phyloP scores from a whole-genome alignment of 1,284 basidiomycete species.

The Retiboletus flavoniger region DNA sequence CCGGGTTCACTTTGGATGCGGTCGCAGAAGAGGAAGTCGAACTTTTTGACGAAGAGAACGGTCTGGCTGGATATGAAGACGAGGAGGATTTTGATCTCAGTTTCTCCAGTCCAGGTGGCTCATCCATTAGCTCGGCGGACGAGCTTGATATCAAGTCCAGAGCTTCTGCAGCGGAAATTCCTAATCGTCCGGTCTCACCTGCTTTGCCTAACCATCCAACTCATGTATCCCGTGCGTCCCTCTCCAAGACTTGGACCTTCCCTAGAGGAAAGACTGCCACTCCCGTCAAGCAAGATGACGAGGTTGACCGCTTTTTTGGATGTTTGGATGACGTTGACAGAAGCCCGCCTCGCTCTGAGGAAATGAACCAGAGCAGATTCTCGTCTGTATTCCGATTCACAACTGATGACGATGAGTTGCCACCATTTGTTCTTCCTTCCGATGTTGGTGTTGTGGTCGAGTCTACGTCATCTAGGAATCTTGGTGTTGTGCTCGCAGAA shows the following conservation, averaged over 20 bases:
- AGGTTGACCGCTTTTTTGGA: slow-evolving; percentile 67
- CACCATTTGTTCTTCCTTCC: slow-evolving; percentile 51
- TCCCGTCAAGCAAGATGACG: slow-evolving; percentile 20
- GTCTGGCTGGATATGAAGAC: slow-evolving; percentile 64
- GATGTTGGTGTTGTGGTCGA: slow-evolving; percentile 52
- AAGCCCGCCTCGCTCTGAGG: slow-evolving; percentile 41
- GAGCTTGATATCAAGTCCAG: slow-evolving; percentile 35
- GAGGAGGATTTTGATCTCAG: slow-evolving; percentile 61
- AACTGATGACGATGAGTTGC: slow-evolving; percentile 42
- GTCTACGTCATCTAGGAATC: slow-evolving; percentile 22
- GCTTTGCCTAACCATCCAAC: slow-evolving; percentile 19
- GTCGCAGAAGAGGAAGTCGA: slow-evolving; percentile 58
- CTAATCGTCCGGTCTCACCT: slow-evolving; percentile 4
- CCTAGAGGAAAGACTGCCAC: slow-evolving; percentile 41
- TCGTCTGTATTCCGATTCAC: slow-evolving; percentile 49
- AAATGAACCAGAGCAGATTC: slow-evolving; percentile 59
- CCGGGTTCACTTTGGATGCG: slow-evolving; percentile 49
- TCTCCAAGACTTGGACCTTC: slow-evolving; percentile 72
- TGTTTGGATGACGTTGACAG: slow-evolving; percentile 64
- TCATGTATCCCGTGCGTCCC: slow-evolving; percentile 43
- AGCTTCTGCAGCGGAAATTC: not conserved
- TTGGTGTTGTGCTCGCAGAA: slow-evolving; percentile 47
- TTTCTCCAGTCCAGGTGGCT: slow-evolving; percentile 47
- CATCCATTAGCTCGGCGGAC: slow-evolving; percentile 58
- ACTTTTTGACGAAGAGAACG: slow-evolving; percentile 50